Conservation (phyloP, 805 yeast species). For the Lipomyces kockii region DNA sequence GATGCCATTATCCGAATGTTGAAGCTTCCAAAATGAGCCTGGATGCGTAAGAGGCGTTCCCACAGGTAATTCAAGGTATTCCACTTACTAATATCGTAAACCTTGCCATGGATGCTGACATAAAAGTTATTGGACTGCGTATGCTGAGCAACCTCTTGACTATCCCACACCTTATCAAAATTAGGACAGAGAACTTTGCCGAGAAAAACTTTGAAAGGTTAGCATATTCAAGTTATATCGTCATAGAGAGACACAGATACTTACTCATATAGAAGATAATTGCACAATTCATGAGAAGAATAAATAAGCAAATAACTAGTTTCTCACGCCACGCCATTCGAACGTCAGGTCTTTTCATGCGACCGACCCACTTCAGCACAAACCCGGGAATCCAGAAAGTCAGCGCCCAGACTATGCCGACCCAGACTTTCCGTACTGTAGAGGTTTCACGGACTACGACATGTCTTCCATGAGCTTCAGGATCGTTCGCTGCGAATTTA, state of each 20-base stretch:
- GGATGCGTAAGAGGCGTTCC: no score
- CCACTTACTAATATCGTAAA: slow-evolving; percentile 47
- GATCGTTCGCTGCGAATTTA: slow-evolving; percentile 42
- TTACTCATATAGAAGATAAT: slow-evolving; percentile 50
- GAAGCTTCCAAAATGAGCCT: slow-evolving; percentile 46
- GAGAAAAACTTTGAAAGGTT: slow-evolving; percentile 39
- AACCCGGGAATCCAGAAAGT: slow-evolving; percentile 52
- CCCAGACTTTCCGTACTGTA: slow-evolving; percentile 46
- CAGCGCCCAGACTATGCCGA: slow-evolving; percentile 47
- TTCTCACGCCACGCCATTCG: slow-evolving; percentile 53
- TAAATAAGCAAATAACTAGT: slow-evolving; percentile 46
- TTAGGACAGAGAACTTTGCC: slow-evolving; percentile 50
- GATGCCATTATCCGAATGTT: slow-evolving; percentile 50
- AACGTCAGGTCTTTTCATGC: slow-evolving; percentile 50
- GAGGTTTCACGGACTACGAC: slow-evolving; percentile 45
- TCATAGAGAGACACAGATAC: neutral
- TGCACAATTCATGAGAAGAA: slow-evolving; percentile 46
- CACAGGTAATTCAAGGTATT: neutral
- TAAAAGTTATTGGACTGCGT: slow-evolving; percentile 47
- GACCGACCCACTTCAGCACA: slow-evolving; percentile 43
- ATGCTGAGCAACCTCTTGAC: slow-evolving; percentile 45
- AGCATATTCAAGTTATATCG: neutral
- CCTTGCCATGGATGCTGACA: slow-evolving; percentile 49
- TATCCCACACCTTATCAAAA: slow-evolving; percentile 50
- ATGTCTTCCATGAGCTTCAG: slow-evolving; percentile 41